A percentile compares a stretch with the other conserved stretches of the same genome.
Conservation (phyloP, 495 filamentous ascomycete species). For the Amphirosellinia nigrospora region DNA sequence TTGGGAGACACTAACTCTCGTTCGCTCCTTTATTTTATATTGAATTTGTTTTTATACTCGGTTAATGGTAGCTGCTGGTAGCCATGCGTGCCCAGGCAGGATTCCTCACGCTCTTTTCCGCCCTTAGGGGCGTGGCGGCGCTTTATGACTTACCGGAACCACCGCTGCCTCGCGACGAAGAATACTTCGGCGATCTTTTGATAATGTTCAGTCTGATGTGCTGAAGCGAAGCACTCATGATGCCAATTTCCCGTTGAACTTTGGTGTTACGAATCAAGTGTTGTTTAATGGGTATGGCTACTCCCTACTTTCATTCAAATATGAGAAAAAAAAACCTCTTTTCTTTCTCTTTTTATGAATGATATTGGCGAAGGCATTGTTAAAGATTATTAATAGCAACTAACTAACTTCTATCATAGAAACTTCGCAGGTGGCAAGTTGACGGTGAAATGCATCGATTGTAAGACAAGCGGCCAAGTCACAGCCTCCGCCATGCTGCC, state of each 20-base stretch:
- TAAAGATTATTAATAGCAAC: no score
- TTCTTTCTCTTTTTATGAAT: no score
- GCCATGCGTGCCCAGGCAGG: conserved; percentile 11
- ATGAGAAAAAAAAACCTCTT: no score
- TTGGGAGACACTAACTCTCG: not conserved
- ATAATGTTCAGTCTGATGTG: not conserved
- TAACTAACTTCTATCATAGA: not conserved
- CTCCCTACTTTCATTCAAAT: not conserved
- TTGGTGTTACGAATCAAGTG: conserved; percentile 27
- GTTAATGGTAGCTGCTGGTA: not conserved
- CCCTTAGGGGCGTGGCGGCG: not conserved
- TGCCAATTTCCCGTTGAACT: conserved; percentile 32
- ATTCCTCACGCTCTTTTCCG: conserved; percentile 10
- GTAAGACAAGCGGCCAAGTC: conserved; percentile 32
- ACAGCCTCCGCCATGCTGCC: conserved; percentile 34
- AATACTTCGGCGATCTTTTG: not conserved
- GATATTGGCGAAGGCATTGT: no score
- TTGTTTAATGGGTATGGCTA: conserved; percentile 31
- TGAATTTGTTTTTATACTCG: not conserved
- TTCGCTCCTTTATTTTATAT: conserved; percentile 12
- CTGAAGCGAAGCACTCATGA: conserved; percentile 21
- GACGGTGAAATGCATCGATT: conserved; percentile 30
- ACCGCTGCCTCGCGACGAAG: not conserved
- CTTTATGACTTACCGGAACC: conserved; percentile 16
- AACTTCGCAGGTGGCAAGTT: conserved; percentile 6